Base-by-base conservation (phyloP, 495 filamentous ascomycete genomes). In the Copromyces sp. region DNA sequence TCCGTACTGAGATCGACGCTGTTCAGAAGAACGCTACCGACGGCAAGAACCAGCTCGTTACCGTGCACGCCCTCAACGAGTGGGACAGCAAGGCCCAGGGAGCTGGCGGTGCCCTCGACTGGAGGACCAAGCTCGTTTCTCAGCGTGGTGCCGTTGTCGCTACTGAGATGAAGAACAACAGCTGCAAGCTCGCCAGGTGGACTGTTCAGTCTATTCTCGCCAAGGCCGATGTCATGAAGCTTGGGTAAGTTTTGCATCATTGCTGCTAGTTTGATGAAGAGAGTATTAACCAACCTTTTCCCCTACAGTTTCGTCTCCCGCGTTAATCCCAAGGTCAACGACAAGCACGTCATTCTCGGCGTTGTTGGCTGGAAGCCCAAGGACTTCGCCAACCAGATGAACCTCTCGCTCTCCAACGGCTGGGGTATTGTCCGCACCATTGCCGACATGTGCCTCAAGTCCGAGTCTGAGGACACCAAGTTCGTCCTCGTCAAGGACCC, bases 121-220 rank as follows among this genome's bases (percentile, higher is more conserved):
- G 95, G 95, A 89, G 95, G 78, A 89, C 89, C 72, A 99, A 98
- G 88, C 89, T 99, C 68, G 90, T 90, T 71, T 92, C 91, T 73
- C 94, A 97, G 85, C 90, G 95, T 73, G 95, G 95, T 86, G 95
- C 95, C 38, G 94, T 98, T 39, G 91, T 99, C 17, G 95, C 95
- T 24, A 99, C 95, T n/a, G 95, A 95, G 83, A 99, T 99, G 95
- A 99, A 99, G 90, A 99, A 99, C 88, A 99, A 99, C 87, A 92
- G 89, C 78, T 95, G 92, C 89, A 99, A 99, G 86, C 89, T 99
- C 71, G 96, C 95, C 41, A 86, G 95, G 77, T 99, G 95, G 95
- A 97, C 95, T 24, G 92, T 93, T 69, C 95, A 99, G 86, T 91
- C 90, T 76, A 97, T 98, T 78, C 88, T 99, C 53, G 94, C 95